Evolutionary conservation across 2,329 filamentous ascomycete species (phyloP).

Genomic region (Aureobasidium sp.): DNA sequence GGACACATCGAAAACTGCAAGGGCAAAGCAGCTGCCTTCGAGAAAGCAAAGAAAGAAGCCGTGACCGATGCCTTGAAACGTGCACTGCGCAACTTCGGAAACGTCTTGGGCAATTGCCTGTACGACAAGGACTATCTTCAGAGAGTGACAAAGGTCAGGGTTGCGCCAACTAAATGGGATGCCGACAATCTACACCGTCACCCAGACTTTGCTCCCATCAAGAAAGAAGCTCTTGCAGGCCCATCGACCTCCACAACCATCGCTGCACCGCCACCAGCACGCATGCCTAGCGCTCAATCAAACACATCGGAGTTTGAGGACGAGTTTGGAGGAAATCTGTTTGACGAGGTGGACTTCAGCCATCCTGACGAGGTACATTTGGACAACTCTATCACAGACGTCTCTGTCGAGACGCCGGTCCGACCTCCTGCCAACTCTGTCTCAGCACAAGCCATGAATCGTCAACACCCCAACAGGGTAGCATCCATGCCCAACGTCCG

Average conservation of each 20-base stretch:
- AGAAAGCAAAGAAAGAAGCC: constrained; percentile 98
- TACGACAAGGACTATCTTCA: constrained; percentile 93
- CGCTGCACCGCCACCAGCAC: constrained; percentile 17
- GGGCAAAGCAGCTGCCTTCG: constrained; percentile 90
- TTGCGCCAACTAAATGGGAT: constrained; percentile 68
- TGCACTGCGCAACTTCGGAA: constrained; percentile 84
- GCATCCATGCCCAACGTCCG: constrained; percentile 26
- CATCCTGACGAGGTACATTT: constrained; percentile 72
- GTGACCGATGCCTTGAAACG: constrained; percentile 92
- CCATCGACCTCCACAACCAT: constrained; percentile 14
- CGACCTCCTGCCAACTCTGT: constrained; percentile 15
- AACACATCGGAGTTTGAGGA: constrained; percentile 43
- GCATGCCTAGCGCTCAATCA: constrained; percentile 28
- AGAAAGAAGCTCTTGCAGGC: constrained; percentile 44
- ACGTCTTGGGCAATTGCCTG: constrained; percentile 95
- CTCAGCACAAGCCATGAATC: constrained; percentile 21
- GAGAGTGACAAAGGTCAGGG: constrained; percentile 86
- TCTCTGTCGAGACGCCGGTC: constrained; percentile 21
- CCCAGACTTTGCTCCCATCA: constrained; percentile 58
- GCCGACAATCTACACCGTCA: constrained; percentile 76
- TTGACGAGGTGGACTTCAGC: constrained; percentile 51
- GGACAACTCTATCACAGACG: constrained; percentile 26
- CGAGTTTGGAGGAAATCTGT: constrained; percentile 48
- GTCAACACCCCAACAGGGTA: constrained; percentile 20
- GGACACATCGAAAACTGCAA: constrained; percentile 95